phyloP scores from a whole-genome alignment of 2,329 filamentous ascomycete species.

The Sclerotinia borealis region DNA sequence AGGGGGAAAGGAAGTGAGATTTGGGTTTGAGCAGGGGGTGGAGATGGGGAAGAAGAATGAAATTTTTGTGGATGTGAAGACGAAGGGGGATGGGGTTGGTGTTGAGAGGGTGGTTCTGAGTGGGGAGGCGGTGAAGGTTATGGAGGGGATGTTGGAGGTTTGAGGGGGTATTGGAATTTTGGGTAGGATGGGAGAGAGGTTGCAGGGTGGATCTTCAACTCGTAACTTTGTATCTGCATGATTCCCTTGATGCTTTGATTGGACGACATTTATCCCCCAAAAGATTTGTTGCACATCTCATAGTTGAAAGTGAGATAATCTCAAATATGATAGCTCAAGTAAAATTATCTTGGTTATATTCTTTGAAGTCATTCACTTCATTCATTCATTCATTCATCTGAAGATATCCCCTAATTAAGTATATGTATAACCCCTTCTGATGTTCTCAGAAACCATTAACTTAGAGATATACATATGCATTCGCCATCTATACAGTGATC shows the following conservation, averaged over 20 bases:
- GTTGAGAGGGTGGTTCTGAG: constrained; percentile 22
- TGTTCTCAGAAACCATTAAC: too few species aligned
- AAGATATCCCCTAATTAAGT: too few species aligned
- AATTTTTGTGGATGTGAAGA: constrained; percentile 24
- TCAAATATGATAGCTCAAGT: background rate
- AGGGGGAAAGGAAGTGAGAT: constrained; percentile 36
- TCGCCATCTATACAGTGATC: too few species aligned
- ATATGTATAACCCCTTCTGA: too few species aligned
- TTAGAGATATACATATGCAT: too few species aligned
- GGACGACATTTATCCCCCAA: background rate
- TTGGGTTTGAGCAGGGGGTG: constrained; percentile 55
- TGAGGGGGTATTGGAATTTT: background rate
- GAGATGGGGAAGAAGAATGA: constrained; percentile 50
- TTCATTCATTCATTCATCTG: too few species aligned
- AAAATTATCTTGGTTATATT: background rate
- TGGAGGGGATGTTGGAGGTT: constrained; percentile 23
- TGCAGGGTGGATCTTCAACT: background rate
- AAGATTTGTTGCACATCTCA: background rate
- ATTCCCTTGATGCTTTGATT: background rate
- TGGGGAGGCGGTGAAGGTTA: constrained; percentile 22
- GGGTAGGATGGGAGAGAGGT: background rate
- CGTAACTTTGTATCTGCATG: background rate
- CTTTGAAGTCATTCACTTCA: too few species aligned
- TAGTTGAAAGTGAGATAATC: background rate
- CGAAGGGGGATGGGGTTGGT: constrained; percentile 4